Percentiles rank a stretch among this genome's conserved stretches.
Conservation (phyloP, 345 rosid species). For the Eucalyptus grandis region DNA sequence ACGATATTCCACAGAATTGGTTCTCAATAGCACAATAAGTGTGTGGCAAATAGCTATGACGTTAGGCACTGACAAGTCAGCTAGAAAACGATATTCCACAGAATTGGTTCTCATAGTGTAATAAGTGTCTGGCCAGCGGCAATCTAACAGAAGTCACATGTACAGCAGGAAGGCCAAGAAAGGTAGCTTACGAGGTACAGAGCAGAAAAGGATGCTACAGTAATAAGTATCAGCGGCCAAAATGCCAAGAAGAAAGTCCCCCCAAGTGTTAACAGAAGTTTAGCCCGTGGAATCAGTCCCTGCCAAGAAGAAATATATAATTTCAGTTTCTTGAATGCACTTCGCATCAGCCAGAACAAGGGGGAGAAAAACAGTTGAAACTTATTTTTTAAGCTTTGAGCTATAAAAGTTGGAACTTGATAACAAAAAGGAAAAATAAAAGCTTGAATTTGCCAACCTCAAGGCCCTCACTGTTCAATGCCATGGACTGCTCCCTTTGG, state of each 20-base stretch:
- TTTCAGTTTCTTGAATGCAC: not conserved
- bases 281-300: conserved; percentile 93
- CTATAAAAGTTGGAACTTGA: not conserved
- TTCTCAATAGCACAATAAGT: not conserved
- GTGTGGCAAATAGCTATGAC: not conserved
- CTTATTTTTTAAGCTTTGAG: not conserved
- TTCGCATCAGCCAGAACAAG: not conserved
- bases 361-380: not conserved
- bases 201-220: conserved; percentile 56
- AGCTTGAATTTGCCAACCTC: conserved; percentile 35
- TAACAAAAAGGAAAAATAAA: not conserved
- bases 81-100: not conserved
- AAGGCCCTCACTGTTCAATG: conserved; percentile 95
- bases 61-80: not conserved
- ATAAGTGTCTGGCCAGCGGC: not conserved
- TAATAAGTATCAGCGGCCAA: conserved; percentile 72
- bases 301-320: conserved; percentile 18
- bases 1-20: not conserved
- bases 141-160: not conserved
- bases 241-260: conserved; percentile 90
- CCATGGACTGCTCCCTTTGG: conserved; percentile 81
- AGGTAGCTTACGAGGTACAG: conserved; percentile 61
- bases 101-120: not conserved
- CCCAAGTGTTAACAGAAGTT: conserved; percentile 64
- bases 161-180: not conserved